Base-by-base conservation (phyloP, 2,329 filamentous ascomycete genomes). In the Aspergillus costaricaensis region DNA sequence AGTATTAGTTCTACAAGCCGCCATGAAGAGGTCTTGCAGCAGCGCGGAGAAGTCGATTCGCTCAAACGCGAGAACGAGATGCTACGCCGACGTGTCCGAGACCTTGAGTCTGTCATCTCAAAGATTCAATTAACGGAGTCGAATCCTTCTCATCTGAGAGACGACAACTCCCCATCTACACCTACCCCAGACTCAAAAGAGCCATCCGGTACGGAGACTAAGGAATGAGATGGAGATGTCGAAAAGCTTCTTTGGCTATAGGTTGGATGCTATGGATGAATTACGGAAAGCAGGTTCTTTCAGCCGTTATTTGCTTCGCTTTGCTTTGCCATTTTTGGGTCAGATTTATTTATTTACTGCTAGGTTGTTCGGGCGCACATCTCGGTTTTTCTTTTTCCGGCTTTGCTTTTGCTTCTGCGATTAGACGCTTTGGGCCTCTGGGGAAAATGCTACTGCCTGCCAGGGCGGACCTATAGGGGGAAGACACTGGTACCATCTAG, bases 41-140 rank as follows among this genome's bases (percentile, higher is more conserved):
- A 81, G 41, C 73, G 75, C 21, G 72, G 74, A 36, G 80, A 82
- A 57, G 62, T 81, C 23, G 80, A 81, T 50, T 67, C 72, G 1
- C 72, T 80, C 36, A 79, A 76, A 62, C 71, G 74, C 10, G 80
- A 82, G 65, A 82, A 82, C 55, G 80, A 82, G 58, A 66, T 71
- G 30, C 69, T 82, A 41, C 75, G 79, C 51, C 73, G 73, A 27
- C 77, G 77, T 9, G 75, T 82, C 9, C 74, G 75, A 43, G 80
- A 82, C 41, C 66, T 81, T 48, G 80, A 82, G 62, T 67, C 69
- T 17, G 70, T 56, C 27, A 52, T 79, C 44, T 76, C 71, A 63
- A 73, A 71, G 32, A 68, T 72, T 58, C 73, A 72, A 41, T 67
- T 68, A 38, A 48, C 41, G 14, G 63, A 63, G 36, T 48, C 60